phyloP scores from a whole-genome alignment of 257 asterid species.

The Anisodus tanguticus region DNA sequence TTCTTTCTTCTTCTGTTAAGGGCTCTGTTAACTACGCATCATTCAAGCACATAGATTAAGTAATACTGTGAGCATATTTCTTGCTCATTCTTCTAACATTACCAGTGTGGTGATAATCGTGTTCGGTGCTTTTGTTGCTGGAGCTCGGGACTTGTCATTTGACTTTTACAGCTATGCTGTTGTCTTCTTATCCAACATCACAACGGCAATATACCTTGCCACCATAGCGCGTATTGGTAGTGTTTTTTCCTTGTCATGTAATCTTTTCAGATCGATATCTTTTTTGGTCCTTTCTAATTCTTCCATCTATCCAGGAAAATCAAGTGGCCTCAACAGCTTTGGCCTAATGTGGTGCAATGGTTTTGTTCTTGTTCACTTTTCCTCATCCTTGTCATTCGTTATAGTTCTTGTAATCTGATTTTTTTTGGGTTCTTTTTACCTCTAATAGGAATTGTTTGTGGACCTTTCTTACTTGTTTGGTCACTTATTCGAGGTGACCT shows the following conservation, averaged over 20 bases:
- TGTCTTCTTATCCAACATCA: conserved; percentile 75
- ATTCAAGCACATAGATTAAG: neutral
- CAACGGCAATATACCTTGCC: conserved; percentile 89
- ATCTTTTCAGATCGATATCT: conserved; percentile 33
- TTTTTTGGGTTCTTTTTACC: neutral
- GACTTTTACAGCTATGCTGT: conserved; percentile 73
- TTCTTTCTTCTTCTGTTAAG: conserved; percentile 7
- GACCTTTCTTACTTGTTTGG: conserved; percentile 71
- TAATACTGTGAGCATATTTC: conserved; percentile 4
- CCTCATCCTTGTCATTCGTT: neutral
- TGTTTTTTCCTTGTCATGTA: conserved; percentile 36
- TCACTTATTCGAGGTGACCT: conserved; percentile 79
- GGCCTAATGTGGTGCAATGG: conserved; percentile 99
- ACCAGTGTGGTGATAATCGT: conserved; percentile 81
- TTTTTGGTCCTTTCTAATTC: conserved; percentile 37
- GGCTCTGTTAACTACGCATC: neutral
- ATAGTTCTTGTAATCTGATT: neutral
- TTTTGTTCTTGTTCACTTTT: conserved; percentile 38
- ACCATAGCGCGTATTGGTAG: conserved; percentile 88
- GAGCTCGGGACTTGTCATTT: conserved; percentile 86
- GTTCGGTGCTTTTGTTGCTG: conserved; percentile 89
- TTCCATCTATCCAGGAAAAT: conserved; percentile 63
- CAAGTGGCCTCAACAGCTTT: conserved; percentile 90
- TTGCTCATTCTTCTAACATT: conserved; percentile 40
- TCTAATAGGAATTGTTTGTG: conserved; percentile 66